Evolutionary conservation across 768 basidiomycete genomes (phyloP), one percentile per base, ranked within the genome.

Genomic region (Coprinellus aureogranulatus): DNA sequence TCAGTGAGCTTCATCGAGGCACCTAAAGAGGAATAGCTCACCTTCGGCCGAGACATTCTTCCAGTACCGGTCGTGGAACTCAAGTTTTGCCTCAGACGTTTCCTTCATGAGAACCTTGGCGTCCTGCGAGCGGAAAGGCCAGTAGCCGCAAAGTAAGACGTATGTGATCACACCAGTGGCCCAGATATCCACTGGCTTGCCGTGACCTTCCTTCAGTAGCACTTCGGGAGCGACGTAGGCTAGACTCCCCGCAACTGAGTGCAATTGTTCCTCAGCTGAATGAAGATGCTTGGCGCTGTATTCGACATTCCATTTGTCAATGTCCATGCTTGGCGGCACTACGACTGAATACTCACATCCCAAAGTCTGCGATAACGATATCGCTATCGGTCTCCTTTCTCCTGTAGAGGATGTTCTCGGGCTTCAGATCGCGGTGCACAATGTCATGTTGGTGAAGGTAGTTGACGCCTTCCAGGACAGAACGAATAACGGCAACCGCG

Each of bases 381-480:
- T 89, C 89, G n/a, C 90, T 92, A 18, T 88, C 78, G 10, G 78
- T 68, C 2, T 84, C 88, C 62, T 78, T 85, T 4, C 90, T 92
- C 40, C 91, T 85, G 68, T 93, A 98, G 3, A 99, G 79, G 58
- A 99, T 95, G 68, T 98, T 98, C 72, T 99, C 97, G 0, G 97
- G 97, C 90, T 98, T 98, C 60, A 99, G 82, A 68, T 99, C 96
- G 3, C 97, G 85, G 67, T 99, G 97, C 18, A 98, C 97, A 61
- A 99, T 94, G 58, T 91, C 88, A 65, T 98, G 85, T 2, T 88
- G 80, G 65, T 99, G 97, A 4, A 98, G 82, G 67, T 98, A 98
- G 61, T 82, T 79, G 10, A 97, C 90, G 11, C 90, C 96, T 0
- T 83, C 81, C n/a, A 96, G 74, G 11, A 94, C 81, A 1, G 92